A percentile compares a stretch with the other conserved stretches of the same genome.
Conservation (phyloP, 345 rosid species). For the Pistacia integerrima region DNA sequence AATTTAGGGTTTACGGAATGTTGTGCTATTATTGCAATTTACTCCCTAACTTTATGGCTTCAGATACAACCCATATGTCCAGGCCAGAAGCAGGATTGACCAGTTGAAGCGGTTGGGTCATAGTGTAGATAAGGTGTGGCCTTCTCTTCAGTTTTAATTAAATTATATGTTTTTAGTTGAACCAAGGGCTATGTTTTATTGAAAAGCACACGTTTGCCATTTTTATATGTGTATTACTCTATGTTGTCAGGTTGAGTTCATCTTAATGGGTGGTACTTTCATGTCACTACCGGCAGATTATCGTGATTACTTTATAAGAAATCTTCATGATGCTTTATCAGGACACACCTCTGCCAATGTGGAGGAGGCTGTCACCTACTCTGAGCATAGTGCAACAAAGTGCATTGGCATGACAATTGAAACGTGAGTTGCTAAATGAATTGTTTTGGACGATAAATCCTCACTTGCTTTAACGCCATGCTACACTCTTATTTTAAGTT, state of each 20-base stretch:
- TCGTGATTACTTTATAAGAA: constrained; percentile 88
- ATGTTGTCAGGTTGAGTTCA: constrained; percentile 84
- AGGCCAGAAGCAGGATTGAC: constrained; percentile 98
- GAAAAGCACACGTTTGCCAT: background rate
- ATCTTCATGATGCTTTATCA: constrained; percentile 96
- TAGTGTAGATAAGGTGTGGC: constrained; percentile 88
- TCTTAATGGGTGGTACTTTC: constrained; percentile 98
- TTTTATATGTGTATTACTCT: constrained; percentile 10
- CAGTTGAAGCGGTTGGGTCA: constrained; percentile 99
- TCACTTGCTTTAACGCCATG: background rate
- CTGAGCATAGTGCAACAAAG: constrained; percentile 91
- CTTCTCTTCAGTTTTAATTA: background rate
- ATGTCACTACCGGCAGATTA: constrained; percentile 97
- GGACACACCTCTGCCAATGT: constrained; percentile 95
- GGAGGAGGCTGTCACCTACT: constrained; percentile 95
- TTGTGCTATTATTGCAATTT: background rate
- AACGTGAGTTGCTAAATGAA: constrained; percentile 61
- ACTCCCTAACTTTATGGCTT: constrained; percentile 14
- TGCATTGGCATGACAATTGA: constrained; percentile 99
- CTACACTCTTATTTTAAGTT: background rate
- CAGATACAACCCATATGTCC: constrained; percentile 97
- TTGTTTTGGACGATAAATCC: background rate
- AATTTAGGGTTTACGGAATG: no score
- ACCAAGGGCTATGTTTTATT: background rate
- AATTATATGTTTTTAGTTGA: constrained; percentile 6